Percentiles rank a stretch among this genome's conserved stretches.
These are phyloP conservation scores for Pneumocystis oryctolagi DNA, from an alignment of 1,139 yeast species.

Conservation along the genomic window DNA sequence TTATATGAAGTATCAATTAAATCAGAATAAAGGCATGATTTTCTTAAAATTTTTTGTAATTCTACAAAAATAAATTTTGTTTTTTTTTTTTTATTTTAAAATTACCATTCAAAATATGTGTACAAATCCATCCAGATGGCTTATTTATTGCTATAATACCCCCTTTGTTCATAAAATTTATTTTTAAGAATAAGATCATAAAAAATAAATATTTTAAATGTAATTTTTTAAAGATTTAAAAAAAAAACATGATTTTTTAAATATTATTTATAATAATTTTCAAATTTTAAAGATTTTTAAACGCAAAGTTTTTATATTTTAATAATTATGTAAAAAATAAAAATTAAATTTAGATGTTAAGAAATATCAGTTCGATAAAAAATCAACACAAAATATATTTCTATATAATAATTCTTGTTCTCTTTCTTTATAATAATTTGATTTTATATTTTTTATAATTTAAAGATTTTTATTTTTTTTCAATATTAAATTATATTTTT, in stretches of 20 bases:
- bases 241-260: neutral
- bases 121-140: conserved; percentile 1
- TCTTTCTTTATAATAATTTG: no score
- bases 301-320: no score
- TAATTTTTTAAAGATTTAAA: neutral
- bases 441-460: no score
- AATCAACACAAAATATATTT: no score
- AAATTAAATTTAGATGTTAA: neutral
- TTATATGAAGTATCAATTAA: neutral
- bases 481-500: no score
- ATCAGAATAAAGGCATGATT: neutral
- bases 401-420: no score
- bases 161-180: neutral
- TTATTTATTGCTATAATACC: conserved; percentile 2
- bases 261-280: neutral
- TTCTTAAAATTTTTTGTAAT: neutral
- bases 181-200: neutral
- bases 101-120: conserved; percentile 1
- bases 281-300: neutral
- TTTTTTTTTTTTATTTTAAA: neutral
- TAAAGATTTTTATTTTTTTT: no score
- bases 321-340: no score
- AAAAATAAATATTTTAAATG: neutral
- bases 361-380: no score
- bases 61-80: neutral